A percentile compares a stretch with the other conserved stretches of the same genome.
Conservation (phyloP, 148 eudicot species). For the Polygonum maritimum region DNA sequence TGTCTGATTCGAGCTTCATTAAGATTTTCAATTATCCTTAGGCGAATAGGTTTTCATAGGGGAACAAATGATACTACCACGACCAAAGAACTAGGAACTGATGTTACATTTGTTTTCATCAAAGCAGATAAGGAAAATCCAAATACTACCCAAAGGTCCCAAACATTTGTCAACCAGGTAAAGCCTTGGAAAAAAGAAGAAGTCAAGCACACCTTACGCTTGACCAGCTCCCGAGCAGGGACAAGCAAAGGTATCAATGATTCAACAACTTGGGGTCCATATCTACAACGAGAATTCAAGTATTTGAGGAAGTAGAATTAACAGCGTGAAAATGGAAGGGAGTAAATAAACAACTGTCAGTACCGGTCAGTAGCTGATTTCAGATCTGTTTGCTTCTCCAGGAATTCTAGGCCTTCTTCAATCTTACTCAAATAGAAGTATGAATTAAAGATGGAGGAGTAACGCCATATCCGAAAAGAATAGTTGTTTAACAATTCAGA, state of each 20-base stretch:
- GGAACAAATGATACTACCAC: background rate
- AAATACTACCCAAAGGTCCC: background rate
- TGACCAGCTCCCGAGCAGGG: constrained; percentile 50
- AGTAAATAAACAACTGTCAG: constrained; percentile 2
- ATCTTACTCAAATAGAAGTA: constrained; percentile 73
- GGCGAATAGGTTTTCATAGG: background rate
- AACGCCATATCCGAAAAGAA: constrained; percentile 50
- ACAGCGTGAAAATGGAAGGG: background rate
- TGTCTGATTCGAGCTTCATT: background rate
- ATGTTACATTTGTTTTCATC: background rate
- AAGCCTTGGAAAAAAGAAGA: background rate
- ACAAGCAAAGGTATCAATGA: constrained; percentile 54
- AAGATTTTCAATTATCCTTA: background rate
- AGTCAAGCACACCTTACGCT: constrained; percentile 44
- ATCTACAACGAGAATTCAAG: constrained; percentile 27
- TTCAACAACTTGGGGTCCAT: constrained; percentile 39
- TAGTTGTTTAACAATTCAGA: constrained; percentile 27
- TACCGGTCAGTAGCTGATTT: constrained; percentile 38
- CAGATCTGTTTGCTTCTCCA: constrained; percentile 69
- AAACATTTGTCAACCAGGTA: background rate
- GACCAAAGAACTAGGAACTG: background rate
- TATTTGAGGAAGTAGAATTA: background rate
- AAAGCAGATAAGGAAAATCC: background rate
- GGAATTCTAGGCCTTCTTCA: constrained; percentile 65
- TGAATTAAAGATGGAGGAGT: constrained; percentile 43